phyloP scores from a whole-genome alignment of 2,329 filamentous ascomycete genomes.

The Diplodia scrobiculata region DNA sequence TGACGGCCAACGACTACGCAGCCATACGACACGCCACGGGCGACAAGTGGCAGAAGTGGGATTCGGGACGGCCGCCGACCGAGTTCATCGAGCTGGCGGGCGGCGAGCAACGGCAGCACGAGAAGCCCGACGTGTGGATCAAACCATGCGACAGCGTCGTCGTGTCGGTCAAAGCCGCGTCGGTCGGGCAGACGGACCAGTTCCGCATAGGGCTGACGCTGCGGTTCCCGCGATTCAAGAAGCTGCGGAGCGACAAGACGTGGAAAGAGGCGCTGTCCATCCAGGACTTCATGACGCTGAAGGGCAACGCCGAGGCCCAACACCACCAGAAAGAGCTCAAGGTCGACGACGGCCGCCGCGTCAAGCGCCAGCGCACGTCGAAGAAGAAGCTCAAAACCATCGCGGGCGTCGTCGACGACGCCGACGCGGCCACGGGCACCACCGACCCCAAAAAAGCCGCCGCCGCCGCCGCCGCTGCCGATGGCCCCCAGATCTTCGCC shows the following conservation, averaged over 20 bases:
- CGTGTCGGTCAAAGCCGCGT: constrained; percentile 83
- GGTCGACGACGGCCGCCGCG: constrained; percentile 65
- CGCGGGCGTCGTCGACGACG: constrained; percentile 65
- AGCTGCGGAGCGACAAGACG: constrained; percentile 74
- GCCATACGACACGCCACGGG: constrained; percentile 81
- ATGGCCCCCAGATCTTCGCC: constrained; percentile 71
- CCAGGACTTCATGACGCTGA: constrained; percentile 74
- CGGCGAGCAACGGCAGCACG: constrained; percentile 68
- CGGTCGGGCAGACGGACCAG: constrained; percentile 70
- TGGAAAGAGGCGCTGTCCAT: constrained; percentile 81
- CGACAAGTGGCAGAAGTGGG: constrained; percentile 89
- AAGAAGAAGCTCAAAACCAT: constrained; percentile 72
- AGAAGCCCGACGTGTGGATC: constrained; percentile 91
- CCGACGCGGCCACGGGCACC: constrained; percentile 49
- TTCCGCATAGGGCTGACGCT: constrained; percentile 78
- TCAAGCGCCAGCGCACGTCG: constrained; percentile 62
- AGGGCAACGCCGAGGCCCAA: constrained; percentile 68
- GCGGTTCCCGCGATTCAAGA: constrained; percentile 87
- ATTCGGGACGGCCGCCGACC: constrained; percentile 71
- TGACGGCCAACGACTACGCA: constrained; percentile 80
- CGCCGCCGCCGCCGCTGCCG: no score
- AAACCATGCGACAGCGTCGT: constrained; percentile 85
- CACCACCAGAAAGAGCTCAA: constrained; percentile 73
- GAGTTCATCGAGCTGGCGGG: constrained; percentile 81
- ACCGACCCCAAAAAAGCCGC: constrained; percentile 41